A percentile compares a stretch with the other conserved stretches of the same genome.
phyloP scores from a whole-genome alignment of 1,284 basidiomycete species.

The Cutaneotrichosporon spelunceum region DNA sequence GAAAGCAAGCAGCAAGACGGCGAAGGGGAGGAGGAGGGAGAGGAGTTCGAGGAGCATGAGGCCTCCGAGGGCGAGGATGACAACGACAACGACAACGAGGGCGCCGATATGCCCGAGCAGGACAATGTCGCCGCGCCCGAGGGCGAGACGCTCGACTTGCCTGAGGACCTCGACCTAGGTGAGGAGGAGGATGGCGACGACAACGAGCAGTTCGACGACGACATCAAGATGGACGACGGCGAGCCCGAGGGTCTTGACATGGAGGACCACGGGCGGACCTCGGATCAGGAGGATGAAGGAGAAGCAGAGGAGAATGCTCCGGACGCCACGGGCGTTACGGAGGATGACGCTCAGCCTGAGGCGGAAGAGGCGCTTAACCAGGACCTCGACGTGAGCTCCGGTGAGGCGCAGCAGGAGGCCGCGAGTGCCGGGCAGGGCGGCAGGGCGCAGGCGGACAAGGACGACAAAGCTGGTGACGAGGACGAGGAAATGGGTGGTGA shows the following conservation, averaged over 20 bases:
- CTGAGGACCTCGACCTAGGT: conserved; percentile 72
- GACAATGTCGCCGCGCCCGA: conserved; percentile 66
- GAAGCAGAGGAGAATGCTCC: conserved; percentile 40
- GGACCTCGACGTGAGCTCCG: conserved; percentile 42
- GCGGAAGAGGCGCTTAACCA: conserved; percentile 35
- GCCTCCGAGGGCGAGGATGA: conserved; percentile 24
- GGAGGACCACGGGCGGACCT: conserved; percentile 41
- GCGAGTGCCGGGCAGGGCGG: conserved; percentile 45
- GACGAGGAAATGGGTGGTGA: conserved; percentile 33
- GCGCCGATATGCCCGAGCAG: conserved; percentile 52
- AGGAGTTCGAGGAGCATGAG: conserved; percentile 34
- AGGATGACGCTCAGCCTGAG: conserved; percentile 45
- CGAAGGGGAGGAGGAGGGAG: conserved; percentile 33
- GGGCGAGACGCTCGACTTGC: conserved; percentile 74
- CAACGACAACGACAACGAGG: conserved; percentile 52
- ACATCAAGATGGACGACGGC: conserved; percentile 27
- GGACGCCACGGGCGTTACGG: conserved; percentile 39
- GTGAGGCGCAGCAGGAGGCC: conserved; percentile 40
- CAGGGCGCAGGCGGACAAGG: conserved; percentile 33
- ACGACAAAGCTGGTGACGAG: conserved; percentile 39
- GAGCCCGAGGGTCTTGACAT: conserved; percentile 39
- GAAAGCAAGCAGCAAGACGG: conserved; percentile 33
- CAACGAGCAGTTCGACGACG: conserved; percentile 31
- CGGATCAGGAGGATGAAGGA: conserved; percentile 42
- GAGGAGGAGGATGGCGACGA: conserved; percentile 53